Conservation (phyloP, 371 early-diverging fungal species). For the Syncephalis plumigaleata region DNA sequence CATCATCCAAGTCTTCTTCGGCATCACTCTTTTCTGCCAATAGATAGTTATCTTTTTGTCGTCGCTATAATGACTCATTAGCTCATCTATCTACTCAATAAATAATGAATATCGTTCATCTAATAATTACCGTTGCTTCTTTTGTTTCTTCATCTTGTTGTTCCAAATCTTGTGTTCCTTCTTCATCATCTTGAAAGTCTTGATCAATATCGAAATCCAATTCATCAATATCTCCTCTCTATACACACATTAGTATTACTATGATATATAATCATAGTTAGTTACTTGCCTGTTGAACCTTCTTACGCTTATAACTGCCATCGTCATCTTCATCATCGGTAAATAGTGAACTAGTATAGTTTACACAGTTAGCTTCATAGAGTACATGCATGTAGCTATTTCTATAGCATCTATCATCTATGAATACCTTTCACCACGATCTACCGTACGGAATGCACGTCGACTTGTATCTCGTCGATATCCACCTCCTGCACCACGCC, state of each 20-base stretch:
- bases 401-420: background rate
- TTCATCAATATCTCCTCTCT: slow-evolving; percentile 44
- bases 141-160: slow-evolving; percentile 41
- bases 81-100: no score
- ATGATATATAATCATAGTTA: background rate
- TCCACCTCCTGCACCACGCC: background rate
- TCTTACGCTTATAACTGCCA: slow-evolving; percentile 10
- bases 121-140: slow-evolving; percentile 21
- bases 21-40: slow-evolving; percentile 15
- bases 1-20: slow-evolving; percentile 11
- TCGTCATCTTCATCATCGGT: slow-evolving; percentile 17
- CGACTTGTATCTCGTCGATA: background rate
- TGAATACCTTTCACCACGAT: background rate
- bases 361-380: background rate
- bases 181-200: slow-evolving; percentile 74
- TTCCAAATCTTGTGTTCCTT: slow-evolving; percentile 45
- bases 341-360: slow-evolving; percentile 1
- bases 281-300: background rate
- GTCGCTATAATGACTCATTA: slow-evolving; percentile 1
- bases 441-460: background rate
- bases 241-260: slow-evolving; percentile 3
- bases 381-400: background rate
- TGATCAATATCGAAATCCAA: slow-evolving; percentile 53
- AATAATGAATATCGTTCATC: slow-evolving; percentile 1
- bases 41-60: background rate